A percentile compares a stretch with the other conserved stretches of the same genome.
Conservation (phyloP, 179 eudicot genomes). For the Amaranthus tricolor region DNA sequence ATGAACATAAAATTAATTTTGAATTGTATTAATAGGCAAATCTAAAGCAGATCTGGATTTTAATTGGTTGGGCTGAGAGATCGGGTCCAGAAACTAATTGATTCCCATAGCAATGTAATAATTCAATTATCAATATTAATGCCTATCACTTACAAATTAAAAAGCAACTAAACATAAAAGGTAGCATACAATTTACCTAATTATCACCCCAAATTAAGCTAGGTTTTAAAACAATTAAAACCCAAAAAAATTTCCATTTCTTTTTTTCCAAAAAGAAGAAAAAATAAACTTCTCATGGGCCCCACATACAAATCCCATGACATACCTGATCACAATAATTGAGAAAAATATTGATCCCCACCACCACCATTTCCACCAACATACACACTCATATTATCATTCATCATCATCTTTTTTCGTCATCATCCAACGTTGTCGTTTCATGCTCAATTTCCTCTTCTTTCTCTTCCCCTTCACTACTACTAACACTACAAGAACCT, state of each 20-base stretch:
- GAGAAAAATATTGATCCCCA: constrained; percentile 1
- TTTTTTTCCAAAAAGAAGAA: not conserved
- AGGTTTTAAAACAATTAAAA: not conserved
- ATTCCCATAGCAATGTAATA: too few species aligned
- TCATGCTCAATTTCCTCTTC: constrained; percentile 21
- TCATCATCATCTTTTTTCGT: not conserved
- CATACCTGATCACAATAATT: constrained; percentile 12
- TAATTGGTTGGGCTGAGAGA: too few species aligned
- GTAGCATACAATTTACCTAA: not conserved
- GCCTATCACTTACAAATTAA: too few species aligned
- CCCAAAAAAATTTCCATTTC: not conserved
- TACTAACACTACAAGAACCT: not conserved
- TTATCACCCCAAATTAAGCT: not conserved
- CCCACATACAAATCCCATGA: not conserved
- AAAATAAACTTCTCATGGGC: not conserved
- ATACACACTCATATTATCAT: not conserved
- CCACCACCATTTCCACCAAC: not conserved
- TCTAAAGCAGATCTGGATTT: too few species aligned
- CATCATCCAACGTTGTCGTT: not conserved
- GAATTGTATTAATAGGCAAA: too few species aligned
- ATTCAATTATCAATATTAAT: too few species aligned
- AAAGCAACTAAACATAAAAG: too few species aligned
- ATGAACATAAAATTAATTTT: too few species aligned
- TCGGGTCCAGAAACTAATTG: too few species aligned
- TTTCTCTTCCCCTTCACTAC: not conserved